Conservation (phyloP, 2,329 filamentous ascomycete genomes). For the Hypocrella siamensis region DNA sequence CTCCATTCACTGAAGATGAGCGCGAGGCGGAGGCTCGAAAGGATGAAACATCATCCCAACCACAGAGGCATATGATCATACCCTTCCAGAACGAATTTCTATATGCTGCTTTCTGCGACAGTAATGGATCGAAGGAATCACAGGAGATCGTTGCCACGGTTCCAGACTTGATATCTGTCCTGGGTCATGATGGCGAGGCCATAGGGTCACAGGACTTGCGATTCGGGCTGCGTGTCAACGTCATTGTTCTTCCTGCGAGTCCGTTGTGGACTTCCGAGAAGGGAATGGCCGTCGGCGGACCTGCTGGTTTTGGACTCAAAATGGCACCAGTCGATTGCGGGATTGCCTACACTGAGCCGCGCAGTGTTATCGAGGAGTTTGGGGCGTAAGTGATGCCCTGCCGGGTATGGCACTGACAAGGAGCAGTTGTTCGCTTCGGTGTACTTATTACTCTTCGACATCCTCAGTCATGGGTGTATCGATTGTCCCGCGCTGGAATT, state of each 20-base stretch:
- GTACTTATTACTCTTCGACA: too few relatives aligned
- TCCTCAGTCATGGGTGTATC: too few relatives aligned
- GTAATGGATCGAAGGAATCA: constrained; percentile 12
- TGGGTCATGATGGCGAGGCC: constrained; percentile 28
- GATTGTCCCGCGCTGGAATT: too few relatives aligned
- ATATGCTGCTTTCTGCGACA: constrained; percentile 18
- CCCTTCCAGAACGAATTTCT: constrained; percentile 27
- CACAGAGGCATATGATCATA: constrained; percentile 18
- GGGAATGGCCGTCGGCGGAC: constrained; percentile 18
- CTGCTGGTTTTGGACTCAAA: constrained; percentile 14
- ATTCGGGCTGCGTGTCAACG: constrained; percentile 33
- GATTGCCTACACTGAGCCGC: constrained; percentile 25
- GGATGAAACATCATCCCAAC: constrained; percentile 4
- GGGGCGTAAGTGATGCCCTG: constrained; percentile 1
- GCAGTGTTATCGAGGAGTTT: constrained; percentile 34
- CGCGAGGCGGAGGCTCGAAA: constrained; percentile 8
- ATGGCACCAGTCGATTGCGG: constrained; percentile 10
- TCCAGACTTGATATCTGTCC: constrained; percentile 19
- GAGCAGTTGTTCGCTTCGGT: too few relatives aligned
- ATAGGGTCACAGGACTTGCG: constrained; percentile 33
- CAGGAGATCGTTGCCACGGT: constrained; percentile 19
- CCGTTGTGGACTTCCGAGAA: constrained; percentile 29
- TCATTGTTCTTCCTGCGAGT: constrained; percentile 32
- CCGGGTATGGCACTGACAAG: not conserved
- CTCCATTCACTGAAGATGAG: constrained; percentile 16